phyloP scores from a whole-genome alignment of 257 asterid species.

The Lithospermum erythrorhizon region DNA sequence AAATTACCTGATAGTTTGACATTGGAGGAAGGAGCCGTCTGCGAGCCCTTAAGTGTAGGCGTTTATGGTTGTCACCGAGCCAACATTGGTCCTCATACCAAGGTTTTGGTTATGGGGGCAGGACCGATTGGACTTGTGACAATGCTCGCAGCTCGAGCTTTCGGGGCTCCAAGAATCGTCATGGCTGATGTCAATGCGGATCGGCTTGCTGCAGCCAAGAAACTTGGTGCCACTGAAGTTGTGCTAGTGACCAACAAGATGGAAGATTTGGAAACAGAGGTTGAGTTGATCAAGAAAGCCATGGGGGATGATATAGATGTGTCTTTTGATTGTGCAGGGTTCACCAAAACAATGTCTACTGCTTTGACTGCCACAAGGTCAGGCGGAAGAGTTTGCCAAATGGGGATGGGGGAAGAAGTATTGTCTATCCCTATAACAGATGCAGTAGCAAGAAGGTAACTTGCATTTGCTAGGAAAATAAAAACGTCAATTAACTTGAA shows the following conservation, averaged over 20 bases:
- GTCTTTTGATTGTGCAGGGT: conserved; percentile 80
- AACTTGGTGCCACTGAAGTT: conserved; percentile 67
- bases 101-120: conserved; percentile 81
- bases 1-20: conserved; percentile 80
- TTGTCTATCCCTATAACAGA: conserved; percentile 69
- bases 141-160: conserved; percentile 82
- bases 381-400: conserved; percentile 87
- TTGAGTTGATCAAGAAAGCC: conserved; percentile 45
- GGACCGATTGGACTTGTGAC: conserved; percentile 90
- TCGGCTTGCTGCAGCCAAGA: conserved; percentile 69
- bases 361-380: conserved; percentile 71
- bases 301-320: conserved; percentile 48
- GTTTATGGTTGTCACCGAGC: conserved; percentile 93
- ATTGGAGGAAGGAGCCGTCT: conserved; percentile 95
- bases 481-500: neutral
- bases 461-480: no score
- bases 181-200: conserved; percentile 65
- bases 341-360: conserved; percentile 74
- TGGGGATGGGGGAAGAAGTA: conserved; percentile 62
- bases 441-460: conserved; percentile 79
- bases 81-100: conserved; percentile 65
- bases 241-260: conserved; percentile 51
- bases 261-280: conserved; percentile 61
- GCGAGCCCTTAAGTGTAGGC: conserved; percentile 91
- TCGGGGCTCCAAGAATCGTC: conserved; percentile 68